phyloP scores from a whole-genome alignment of 2,329 filamentous ascomycete genomes.

The Monilinia fructicola region DNA sequence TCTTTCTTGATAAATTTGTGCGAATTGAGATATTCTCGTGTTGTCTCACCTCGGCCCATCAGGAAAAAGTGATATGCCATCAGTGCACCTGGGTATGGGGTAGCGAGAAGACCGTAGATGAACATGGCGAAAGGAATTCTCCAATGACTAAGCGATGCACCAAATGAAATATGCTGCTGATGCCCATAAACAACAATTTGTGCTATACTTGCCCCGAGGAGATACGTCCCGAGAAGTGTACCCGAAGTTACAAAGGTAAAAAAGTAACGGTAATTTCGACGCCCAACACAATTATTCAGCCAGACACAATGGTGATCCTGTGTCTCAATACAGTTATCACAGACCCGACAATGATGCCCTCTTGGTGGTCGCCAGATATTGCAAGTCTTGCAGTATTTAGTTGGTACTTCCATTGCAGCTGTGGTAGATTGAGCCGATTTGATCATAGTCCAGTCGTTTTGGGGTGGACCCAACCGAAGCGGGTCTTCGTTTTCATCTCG shows the following conservation, averaged over 20 bases:
- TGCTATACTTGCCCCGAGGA: conserved; percentile 74
- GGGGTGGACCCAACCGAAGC: conserved; percentile 75
- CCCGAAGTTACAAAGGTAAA: conserved; percentile 83
- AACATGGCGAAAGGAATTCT: conserved; percentile 85
- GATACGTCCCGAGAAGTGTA: conserved; percentile 73
- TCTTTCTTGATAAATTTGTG: conserved; percentile 94
- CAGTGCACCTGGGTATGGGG: conserved; percentile 79
- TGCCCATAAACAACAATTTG: conserved; percentile 75
- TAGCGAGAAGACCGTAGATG: conserved; percentile 73
- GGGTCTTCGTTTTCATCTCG: conserved; percentile 75
- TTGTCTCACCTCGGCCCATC: conserved; percentile 88
- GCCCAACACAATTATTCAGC: conserved; percentile 97
- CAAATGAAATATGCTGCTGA: conserved; percentile 65
- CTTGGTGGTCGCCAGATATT: conserved; percentile 96
- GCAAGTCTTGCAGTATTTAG: conserved; percentile 97
- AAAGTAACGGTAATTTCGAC: conserved; percentile 97
- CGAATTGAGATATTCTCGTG: conserved; percentile 90
- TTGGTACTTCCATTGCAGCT: conserved; percentile 94
- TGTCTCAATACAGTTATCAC: conserved; percentile 95
- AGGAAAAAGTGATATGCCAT: conserved; percentile 90
- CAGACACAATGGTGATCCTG: conserved; percentile 98
- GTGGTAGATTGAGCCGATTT: conserved; percentile 71
- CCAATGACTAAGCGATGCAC: conserved; percentile 65
- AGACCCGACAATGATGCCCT: conserved; percentile 92
- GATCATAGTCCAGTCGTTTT: conserved; percentile 91